Evolutionary conservation across 2,329 filamentous ascomycete species (phyloP), one percentile per base, ranked within the genome.

Genomic region (Fusarium sarcochroum): DNA sequence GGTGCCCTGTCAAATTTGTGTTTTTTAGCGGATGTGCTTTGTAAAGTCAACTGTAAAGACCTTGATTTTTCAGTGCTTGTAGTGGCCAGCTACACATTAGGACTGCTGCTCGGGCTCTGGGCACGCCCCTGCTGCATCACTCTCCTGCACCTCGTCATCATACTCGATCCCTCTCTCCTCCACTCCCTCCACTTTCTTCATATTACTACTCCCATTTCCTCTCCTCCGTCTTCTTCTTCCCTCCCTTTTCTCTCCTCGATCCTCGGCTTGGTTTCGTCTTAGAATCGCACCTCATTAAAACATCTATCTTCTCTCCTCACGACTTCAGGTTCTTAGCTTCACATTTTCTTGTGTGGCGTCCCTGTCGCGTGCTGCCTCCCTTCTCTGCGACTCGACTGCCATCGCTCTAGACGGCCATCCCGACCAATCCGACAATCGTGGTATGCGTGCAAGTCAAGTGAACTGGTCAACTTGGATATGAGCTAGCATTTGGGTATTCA

Each of bases 401-500:
- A 66, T 62, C 34, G 47, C 67, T 73, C 46, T 59, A 59, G 69
- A 69, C 71, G 62, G 62, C 69, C 53, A 63, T 62, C 53, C 48
- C 63, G 58, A 73, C 60, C 58, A 63, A 54, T 51, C 57, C 58
- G 59, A 64, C 60, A 32, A 47, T 62, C 42, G 63, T 67, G 55
- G 52, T 64, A 71, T 65, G 63, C 57, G 41, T 70, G 56, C 62
- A 53, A 60, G 66, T 73, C 63, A 51, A 60, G 59, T 73, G 42
- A 66, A 69, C 56, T 44, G 46, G 48, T 64, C 56, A 68, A 61
- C 72, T 76, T 74, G 72, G 76, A 76, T 78, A 78, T 78, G 76
- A 74, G 75, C 71, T 78, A 78, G 76, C 67, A 70, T 76, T 78
- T 78, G 75, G 76, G 70, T 75, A 77, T 77, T 61, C 57, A 75